phyloP scores from a whole-genome alignment of 768 basidiomycete genomes.

The Amanita pallidorosea region DNA sequence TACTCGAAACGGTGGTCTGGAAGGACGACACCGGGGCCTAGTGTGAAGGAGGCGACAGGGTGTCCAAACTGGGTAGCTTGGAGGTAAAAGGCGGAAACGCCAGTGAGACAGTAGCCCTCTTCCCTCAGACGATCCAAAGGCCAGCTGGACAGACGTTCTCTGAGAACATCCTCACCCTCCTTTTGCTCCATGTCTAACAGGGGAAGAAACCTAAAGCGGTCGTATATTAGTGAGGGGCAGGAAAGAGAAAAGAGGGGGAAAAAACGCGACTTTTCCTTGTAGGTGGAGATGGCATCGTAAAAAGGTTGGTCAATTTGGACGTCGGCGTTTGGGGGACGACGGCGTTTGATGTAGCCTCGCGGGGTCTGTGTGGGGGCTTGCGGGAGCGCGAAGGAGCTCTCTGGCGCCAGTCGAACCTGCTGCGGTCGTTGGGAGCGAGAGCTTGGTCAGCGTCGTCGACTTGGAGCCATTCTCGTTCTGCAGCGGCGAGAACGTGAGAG shows the following conservation, averaged over 20 bases:
- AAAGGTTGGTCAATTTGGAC: slow-evolving; percentile 28
- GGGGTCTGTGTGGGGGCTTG: slow-evolving; percentile 8
- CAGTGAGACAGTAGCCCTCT: slow-evolving; percentile 68
- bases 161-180: slow-evolving; percentile 48
- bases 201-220: slow-evolving; percentile 24
- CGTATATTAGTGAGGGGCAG: background rate
- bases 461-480: slow-evolving; percentile 29
- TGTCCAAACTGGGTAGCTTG: slow-evolving; percentile 52
- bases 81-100: slow-evolving; percentile 59
- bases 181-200: slow-evolving; percentile 43
- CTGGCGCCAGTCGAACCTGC: slow-evolving; percentile 53
- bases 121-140: slow-evolving; percentile 41
- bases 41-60: slow-evolving; percentile 53
- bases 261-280: slow-evolving; percentile 39
- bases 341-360: slow-evolving; percentile 24
- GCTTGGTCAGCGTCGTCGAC: slow-evolving; percentile 8
- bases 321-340: slow-evolving; percentile 21
- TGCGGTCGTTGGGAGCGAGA: background rate
- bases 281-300: slow-evolving; percentile 40
- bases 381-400: slow-evolving; percentile 35
- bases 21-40: slow-evolving; percentile 54
- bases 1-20: slow-evolving; percentile 67
- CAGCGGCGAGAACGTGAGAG: slow-evolving; percentile 10
- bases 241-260: background rate
- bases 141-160: slow-evolving; percentile 62